These are phyloP conservation scores for Torulaspora quercuum DNA, from an alignment of 805 yeast genomes.

Conservation along the genomic window DNA sequence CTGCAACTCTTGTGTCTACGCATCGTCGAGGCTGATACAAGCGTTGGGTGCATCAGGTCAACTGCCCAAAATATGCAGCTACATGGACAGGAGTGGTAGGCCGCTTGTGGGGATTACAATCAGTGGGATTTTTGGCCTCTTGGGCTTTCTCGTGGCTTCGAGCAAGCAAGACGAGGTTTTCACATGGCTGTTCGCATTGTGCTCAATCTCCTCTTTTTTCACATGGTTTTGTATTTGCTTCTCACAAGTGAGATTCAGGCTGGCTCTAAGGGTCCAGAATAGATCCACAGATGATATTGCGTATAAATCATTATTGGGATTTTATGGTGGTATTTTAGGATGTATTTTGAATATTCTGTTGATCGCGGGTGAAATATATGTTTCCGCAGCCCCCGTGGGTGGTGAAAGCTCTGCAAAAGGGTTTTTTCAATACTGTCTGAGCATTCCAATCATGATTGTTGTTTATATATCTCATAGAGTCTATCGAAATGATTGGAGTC, in stretches of 20 bases:
- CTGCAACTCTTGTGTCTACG: slow-evolving; percentile 59
- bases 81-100: slow-evolving; percentile 50
- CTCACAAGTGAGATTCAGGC: slow-evolving; percentile 65
- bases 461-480: slow-evolving; percentile 46
- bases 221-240: slow-evolving; percentile 75
- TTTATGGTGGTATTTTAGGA: slow-evolving; percentile 57
- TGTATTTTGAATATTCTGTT: slow-evolving; percentile 49
- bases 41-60: slow-evolving; percentile 51
- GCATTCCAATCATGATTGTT: slow-evolving; percentile 44
- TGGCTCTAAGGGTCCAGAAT: slow-evolving; percentile 52
- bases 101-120: slow-evolving; percentile 49
- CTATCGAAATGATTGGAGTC: slow-evolving; percentile 36
- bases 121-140: slow-evolving; percentile 48
- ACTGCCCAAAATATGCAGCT: slow-evolving; percentile 47
- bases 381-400: slow-evolving; percentile 61
- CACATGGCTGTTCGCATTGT: slow-evolving; percentile 71
- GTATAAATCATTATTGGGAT: slow-evolving; percentile 56
- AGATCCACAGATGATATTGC: slow-evolving; percentile 54
- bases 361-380: slow-evolving; percentile 67
- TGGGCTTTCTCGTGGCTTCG: slow-evolving; percentile 63
- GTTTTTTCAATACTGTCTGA: slow-evolving; percentile 53
- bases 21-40: slow-evolving; percentile 54
- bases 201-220: slow-evolving; percentile 73
- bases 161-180: slow-evolving; percentile 55
- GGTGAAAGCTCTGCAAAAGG: slow-evolving; percentile 36